These are phyloP conservation scores for Periconia sp. DNA, from an alignment of 2,329 filamentous ascomycete genomes.

Conservation along the genomic window DNA sequence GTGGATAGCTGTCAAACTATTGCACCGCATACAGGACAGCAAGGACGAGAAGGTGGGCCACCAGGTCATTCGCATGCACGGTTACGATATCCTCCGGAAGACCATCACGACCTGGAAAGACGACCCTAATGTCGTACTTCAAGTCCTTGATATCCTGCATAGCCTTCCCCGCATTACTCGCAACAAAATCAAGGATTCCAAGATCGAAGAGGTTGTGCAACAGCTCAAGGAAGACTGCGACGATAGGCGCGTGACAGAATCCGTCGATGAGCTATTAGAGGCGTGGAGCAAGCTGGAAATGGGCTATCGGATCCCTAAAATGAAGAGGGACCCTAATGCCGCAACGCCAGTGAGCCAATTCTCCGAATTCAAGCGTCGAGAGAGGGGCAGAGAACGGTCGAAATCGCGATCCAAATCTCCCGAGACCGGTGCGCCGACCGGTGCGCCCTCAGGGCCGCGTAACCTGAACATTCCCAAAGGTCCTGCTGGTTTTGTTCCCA, in stretches of 20 bases:
- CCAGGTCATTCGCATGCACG: conserved; percentile 92
- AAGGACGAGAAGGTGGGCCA: conserved; percentile 85
- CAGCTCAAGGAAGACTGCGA: conserved; percentile 63
- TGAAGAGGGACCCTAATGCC: conserved; percentile 75
- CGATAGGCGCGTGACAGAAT: conserved; percentile 73
- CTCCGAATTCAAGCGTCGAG: conserved; percentile 65
- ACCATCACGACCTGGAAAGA: conserved; percentile 81
- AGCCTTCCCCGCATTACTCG: conserved; percentile 86
- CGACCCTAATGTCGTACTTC: conserved; percentile 86
- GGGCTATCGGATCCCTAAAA: conserved; percentile 88
- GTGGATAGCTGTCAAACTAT: conserved; percentile 96
- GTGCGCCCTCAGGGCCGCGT: conserved; percentile 49
- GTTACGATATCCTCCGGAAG: conserved; percentile 91
- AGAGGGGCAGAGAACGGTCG: conserved; percentile 51
- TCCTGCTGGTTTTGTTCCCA: conserved; percentile 49
- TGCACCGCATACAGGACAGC: conserved; percentile 83
- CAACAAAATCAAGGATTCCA: conserved; percentile 96
- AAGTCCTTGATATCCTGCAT: conserved; percentile 86
- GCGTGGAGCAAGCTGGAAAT: conserved; percentile 89
- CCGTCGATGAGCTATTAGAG: conserved; percentile 71
- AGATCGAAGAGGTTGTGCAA: conserved; percentile 82
- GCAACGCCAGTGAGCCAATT: conserved; percentile 33
- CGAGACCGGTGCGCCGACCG: conserved; percentile 41
- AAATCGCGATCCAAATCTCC: conserved; percentile 53
- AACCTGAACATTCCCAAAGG: conserved; percentile 57